Conservation (phyloP, 2,329 filamentous ascomycete genomes). For the Cryphonectria parasitica region DNA sequence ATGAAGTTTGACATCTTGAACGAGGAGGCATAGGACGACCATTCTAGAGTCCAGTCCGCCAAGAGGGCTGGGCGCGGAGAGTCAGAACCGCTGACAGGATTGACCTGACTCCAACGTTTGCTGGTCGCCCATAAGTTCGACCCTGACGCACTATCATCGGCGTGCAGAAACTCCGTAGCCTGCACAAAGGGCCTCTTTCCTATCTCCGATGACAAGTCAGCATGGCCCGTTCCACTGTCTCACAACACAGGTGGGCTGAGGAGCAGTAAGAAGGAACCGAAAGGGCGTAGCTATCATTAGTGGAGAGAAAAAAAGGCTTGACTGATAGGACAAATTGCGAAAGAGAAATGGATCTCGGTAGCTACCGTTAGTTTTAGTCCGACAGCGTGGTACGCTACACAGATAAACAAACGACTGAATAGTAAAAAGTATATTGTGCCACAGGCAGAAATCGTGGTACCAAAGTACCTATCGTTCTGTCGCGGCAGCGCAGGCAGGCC, state of each 20-base stretch:
- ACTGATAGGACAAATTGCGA: conserved; percentile 7
- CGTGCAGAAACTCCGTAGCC: neutral
- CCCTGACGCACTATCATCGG: neutral
- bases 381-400: neutral
- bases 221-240: neutral
- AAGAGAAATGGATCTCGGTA: neutral
- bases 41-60: neutral
- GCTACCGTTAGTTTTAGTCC: conserved; percentile 2
- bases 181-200: neutral
- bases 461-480: no score
- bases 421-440: neutral
- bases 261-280: neutral
- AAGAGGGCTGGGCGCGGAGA: neutral
- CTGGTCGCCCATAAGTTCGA: neutral
- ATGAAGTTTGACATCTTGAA: neutral
- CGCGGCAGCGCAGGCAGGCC: neutral
- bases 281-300: neutral
- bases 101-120: neutral
- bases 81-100: neutral
- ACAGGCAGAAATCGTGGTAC: neutral
- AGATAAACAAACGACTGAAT: neutral
- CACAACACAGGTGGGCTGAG: neutral
- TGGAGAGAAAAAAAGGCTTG: neutral
- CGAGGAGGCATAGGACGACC: neutral
- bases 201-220: neutral